Evolutionary conservation across 164 flowering plant genomes (phyloP).

Genomic region (Stephania yunnanensis): DNA sequence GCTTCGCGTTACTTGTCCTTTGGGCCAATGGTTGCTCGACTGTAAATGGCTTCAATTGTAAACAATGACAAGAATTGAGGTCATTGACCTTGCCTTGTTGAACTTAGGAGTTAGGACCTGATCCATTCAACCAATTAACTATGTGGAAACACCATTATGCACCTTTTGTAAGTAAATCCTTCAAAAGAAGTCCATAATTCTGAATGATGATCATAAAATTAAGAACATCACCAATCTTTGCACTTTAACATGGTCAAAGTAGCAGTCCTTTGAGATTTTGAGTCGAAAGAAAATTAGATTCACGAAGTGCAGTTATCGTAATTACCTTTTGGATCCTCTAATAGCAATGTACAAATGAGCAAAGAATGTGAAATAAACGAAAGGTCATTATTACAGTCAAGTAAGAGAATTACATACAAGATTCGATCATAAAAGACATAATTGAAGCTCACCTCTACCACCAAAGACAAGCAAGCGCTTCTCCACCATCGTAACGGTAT

Average conservation of each 20-base stretch:
- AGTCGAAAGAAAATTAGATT: background rate
- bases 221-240: background rate
- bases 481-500: slow-evolving; percentile 95
- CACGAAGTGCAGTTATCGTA: background rate
- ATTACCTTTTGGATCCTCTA: no score
- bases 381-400: background rate
- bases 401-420: background rate
- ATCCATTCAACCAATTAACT: no score
- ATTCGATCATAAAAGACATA: background rate
- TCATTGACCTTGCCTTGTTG: no score
- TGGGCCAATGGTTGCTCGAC: no score
- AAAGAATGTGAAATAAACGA: background rate
- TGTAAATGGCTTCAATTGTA: no score
- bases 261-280: background rate
- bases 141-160: background rate
- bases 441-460: slow-evolving; percentile 69
- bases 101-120: no score
- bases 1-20: no score
- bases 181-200: background rate
- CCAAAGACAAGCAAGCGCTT: slow-evolving; percentile 89
- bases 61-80: no score
- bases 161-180: background rate
- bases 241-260: background rate
- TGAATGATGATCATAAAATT: background rate
- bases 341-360: background rate